Evolutionary conservation across 768 basidiomycete genomes (phyloP), one percentile per base, ranked within the genome.

Genomic region (Boletus huronensis): DNA sequence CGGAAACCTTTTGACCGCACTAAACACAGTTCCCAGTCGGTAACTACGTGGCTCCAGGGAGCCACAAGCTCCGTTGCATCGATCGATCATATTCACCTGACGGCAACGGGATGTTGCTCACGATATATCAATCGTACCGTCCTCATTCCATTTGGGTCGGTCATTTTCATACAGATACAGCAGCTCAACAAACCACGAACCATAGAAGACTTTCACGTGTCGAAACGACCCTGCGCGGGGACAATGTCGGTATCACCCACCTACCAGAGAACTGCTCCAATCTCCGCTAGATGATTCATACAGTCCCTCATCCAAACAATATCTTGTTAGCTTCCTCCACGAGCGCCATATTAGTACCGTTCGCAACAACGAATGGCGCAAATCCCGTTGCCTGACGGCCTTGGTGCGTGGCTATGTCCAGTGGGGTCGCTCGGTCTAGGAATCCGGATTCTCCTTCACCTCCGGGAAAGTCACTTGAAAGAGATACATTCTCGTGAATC

Each of bases 401-500:
- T 44, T 76, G 72, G 2, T 56, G 45, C 0, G 62, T 68, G 5
- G 58, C 62, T 6, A 77, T 61, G 58, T 79, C 73, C 2, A 69
- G 60, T 5, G 60, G 36, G 5, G 63, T 72, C 2, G 67, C 77
- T 31, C 79, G 68, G 8, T 73, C 77, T 1, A 68, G 44, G 47
- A 78, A 82, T 9, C 58, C 55, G 0, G 77, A 76, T 64, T 83
- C 81, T 23, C 80, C 79, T 40, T 74, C 70, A 5, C 81, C 81
- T 36, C 79, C 77, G 0, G 81, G 79, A 44, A 81, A 82, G 54
- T 83, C 81, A 10, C 79, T 80, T 40, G 5, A 43, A 6, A 45
- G 4, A 16, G 9, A 47, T 7, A 26, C 26, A 16, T 5, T 31
- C 31, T 49, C 29, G 36, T 44, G 26, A 42, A 43, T 46, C 23